Conservation (phyloP, 2,329 filamentous ascomycete genomes). For the Coniochaeta hoffmannii region DNA sequence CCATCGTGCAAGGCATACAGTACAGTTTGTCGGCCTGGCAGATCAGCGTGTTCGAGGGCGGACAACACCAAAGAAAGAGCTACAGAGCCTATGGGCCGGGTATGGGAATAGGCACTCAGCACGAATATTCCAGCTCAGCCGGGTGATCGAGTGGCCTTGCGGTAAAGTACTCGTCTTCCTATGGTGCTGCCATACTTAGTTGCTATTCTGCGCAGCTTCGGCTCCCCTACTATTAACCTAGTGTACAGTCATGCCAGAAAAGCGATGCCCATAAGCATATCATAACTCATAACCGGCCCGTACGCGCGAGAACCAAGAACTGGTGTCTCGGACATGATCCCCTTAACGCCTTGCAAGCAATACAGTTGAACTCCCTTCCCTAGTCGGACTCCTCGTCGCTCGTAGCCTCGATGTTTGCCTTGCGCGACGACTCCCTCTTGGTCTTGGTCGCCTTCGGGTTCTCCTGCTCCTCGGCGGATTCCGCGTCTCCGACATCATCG, state of each 20-base stretch:
- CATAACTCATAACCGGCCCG: neutral
- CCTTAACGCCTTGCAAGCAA: neutral
- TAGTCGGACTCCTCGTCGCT: neutral
- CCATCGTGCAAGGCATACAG: too few species aligned
- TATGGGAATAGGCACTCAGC: too few species aligned
- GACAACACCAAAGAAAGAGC: too few species aligned
- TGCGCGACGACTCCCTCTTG: slow-evolving; percentile 25
- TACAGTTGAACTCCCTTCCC: neutral
- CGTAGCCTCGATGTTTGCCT: slow-evolving; percentile 47
- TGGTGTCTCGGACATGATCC: neutral
- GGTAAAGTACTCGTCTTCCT: too few species aligned
- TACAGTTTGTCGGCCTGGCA: too few species aligned
- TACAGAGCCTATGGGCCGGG: too few species aligned
- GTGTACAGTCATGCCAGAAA: neutral
- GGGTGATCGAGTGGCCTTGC: too few species aligned
- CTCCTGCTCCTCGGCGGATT: slow-evolving; percentile 23
- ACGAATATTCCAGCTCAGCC: too few species aligned
- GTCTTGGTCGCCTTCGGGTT: slow-evolving; percentile 30
- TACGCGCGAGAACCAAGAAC: neutral
- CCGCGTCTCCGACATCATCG: slow-evolving; percentile 16
- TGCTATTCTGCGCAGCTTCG: too few species aligned
- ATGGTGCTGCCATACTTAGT: too few species aligned
- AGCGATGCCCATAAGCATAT: neutral
- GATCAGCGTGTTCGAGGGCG: too few species aligned
- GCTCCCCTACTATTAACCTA: too few species aligned